Conservation (phyloP, 2,329 filamentous ascomycete species). For the Pseudogymnoascus sp. region DNA sequence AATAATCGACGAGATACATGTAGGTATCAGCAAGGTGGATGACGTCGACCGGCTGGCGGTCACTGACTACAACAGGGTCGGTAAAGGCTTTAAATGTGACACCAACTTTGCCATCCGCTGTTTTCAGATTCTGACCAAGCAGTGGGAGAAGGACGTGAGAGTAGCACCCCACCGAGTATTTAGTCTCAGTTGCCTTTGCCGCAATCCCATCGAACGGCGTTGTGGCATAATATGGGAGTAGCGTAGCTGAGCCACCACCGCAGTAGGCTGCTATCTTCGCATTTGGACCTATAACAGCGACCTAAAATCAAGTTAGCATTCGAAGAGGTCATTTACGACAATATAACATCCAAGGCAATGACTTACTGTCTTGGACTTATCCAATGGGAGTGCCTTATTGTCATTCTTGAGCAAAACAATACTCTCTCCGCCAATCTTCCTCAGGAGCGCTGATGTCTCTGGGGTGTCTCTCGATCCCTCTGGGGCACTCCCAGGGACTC, state of each 20-base stretch:
- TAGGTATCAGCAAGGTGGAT: conserved; percentile 34
- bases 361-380: conserved; percentile 33
- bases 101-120: conserved; percentile 43
- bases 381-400: conserved; percentile 43
- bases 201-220: conserved; percentile 27
- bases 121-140: conserved; percentile 44
- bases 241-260: conserved; percentile 28
- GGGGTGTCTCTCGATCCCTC: conserved; percentile 9
- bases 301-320: conserved; percentile 16
- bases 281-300: conserved; percentile 47
- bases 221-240: conserved; percentile 27
- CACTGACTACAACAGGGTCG: conserved; percentile 33
- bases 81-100: conserved; percentile 56
- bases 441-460: conserved; percentile 12
- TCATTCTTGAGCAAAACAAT: conserved; percentile 70
- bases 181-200: conserved; percentile 14
- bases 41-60: conserved; percentile 43
- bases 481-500: conserved; percentile 8
- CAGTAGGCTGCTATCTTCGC: conserved; percentile 32
- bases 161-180: conserved; percentile 51
- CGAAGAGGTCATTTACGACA: neutral
- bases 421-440: conserved; percentile 31
- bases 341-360: neutral
- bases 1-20: conserved; percentile 37
- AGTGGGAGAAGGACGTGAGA: conserved; percentile 54